Percentiles rank a stretch among this genome's conserved stretches.
phyloP scores from a whole-genome alignment of 2,329 filamentous ascomycete genomes.

The Aquanectria penicillioides region DNA sequence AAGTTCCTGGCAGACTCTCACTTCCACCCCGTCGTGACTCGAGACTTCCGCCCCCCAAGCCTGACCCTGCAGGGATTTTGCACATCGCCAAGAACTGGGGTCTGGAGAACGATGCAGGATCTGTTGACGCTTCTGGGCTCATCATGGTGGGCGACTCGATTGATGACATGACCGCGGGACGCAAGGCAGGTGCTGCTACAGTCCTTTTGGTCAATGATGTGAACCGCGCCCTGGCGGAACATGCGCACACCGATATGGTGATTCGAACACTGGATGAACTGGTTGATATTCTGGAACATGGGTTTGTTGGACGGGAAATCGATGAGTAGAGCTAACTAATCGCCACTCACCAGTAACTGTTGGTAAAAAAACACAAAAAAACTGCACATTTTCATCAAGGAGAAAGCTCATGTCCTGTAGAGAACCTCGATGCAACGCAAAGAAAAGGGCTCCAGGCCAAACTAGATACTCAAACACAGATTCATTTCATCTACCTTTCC shows the following conservation, averaged over 20 bases:
- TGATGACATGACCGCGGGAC: conserved; percentile 92
- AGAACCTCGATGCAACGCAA: not conserved
- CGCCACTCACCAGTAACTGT: not conserved
- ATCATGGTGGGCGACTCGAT: conserved; percentile 83
- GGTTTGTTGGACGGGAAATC: conserved; percentile 68
- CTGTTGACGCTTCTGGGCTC: conserved; percentile 56
- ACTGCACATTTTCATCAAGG: not conserved
- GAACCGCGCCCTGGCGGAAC: conserved; percentile 75
- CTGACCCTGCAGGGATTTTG: conserved; percentile 85
- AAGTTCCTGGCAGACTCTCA: conserved; percentile 76
- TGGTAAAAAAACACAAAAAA: not conserved
- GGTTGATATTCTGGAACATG: conserved; percentile 77
- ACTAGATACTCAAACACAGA: conserved; percentile 27
- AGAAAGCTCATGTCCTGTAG: not conserved
- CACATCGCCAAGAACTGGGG: conserved; percentile 86
- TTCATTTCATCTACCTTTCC: conserved; percentile 40
- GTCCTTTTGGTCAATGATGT: conserved; percentile 88
- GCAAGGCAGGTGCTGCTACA: conserved; percentile 85
- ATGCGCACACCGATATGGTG: conserved; percentile 81
- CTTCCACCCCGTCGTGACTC: conserved; percentile 84
- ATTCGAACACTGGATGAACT: conserved; percentile 80
- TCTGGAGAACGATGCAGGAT: conserved; percentile 50
- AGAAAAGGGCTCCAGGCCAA: not conserved
- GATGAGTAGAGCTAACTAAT: conserved; percentile 8
- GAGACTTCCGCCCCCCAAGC: conserved; percentile 88